Percentiles rank a stretch among this genome's conserved stretches.
Conservation (phyloP, 176 grass and related monocot genomes). For the Oryza officinalis region DNA sequence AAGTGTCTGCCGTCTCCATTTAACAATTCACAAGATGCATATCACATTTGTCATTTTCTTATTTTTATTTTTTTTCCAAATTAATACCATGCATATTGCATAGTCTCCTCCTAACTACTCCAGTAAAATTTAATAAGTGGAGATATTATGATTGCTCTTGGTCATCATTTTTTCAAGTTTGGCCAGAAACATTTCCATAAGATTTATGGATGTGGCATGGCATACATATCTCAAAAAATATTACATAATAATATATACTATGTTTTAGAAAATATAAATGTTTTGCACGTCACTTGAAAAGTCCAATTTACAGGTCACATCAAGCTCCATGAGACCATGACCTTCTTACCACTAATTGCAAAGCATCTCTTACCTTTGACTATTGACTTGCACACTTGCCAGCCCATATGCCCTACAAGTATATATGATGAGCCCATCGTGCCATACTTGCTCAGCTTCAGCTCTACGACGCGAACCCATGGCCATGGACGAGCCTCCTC, state of each 20-base stretch:
- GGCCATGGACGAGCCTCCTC: constrained; percentile 49
- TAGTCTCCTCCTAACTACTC: background rate
- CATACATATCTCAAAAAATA: background rate
- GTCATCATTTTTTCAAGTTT: background rate
- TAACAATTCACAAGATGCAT: background rate
- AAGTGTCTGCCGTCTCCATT: constrained; percentile 15
- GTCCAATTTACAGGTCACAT: background rate
- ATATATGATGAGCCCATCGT: constrained; percentile 16
- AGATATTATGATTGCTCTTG: background rate
- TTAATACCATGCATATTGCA: background rate
- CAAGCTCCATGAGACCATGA: background rate
- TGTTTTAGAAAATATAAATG: background rate
- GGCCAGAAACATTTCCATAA: background rate
- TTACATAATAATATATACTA: background rate
- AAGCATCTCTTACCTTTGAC: constrained; percentile 46
- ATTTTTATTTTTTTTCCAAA: background rate
- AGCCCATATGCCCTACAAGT: background rate
- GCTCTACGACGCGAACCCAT: constrained; percentile 35
- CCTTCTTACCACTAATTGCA: constrained; percentile 1
- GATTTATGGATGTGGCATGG: background rate
- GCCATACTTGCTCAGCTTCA: constrained; percentile 28
- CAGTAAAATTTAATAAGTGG: background rate
- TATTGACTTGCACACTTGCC: constrained; percentile 42
- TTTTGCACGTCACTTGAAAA: background rate
- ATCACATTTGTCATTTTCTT: background rate